Percentiles rank a stretch among this genome's conserved stretches.
These are phyloP conservation scores for Ceriops decandra DNA, from an alignment of 345 rosid genomes.

Conservation along the genomic window DNA sequence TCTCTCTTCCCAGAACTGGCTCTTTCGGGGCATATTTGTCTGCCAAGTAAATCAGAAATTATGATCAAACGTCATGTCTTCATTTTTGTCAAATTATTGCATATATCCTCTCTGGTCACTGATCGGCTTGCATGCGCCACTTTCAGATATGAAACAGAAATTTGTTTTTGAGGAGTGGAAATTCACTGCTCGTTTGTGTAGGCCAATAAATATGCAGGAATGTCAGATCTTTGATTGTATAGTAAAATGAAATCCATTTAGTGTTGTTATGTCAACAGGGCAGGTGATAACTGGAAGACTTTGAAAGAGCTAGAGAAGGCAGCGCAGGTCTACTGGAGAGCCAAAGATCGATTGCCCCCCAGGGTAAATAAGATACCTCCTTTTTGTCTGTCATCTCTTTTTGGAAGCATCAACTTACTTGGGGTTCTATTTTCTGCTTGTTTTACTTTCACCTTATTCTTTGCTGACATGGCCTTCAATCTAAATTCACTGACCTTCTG, in stretches of 20 bases:
- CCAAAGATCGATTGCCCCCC: constrained; percentile 87
- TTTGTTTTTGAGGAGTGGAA: no score
- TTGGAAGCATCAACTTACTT: not conserved
- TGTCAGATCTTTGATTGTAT: not conserved
- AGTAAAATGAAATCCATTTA: not conserved
- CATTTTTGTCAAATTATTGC: not conserved
- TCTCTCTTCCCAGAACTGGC: no score
- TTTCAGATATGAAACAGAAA: not conserved
- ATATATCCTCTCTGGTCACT: not conserved
- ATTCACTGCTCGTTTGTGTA: no score
- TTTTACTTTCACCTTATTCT: not conserved
- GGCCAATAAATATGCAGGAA: no score
- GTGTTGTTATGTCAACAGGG: constrained; percentile 41
- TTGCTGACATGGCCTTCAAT: not conserved
- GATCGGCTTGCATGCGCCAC: not conserved
- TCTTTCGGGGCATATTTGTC: no score
- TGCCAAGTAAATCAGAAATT: no score
- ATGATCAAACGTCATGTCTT: no score
- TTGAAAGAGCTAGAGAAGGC: constrained; percentile 90
- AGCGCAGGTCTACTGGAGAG: constrained; percentile 65
- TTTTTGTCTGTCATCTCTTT: not conserved
- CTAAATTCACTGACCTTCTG: not conserved
- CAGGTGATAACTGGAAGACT: constrained; percentile 77
- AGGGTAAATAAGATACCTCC: constrained; percentile 40
- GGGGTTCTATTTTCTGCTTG: not conserved